Evolutionary conservation across 1,284 basidiomycete species (phyloP).

Genomic region (Pseudozyma hubeiensis): DNA sequence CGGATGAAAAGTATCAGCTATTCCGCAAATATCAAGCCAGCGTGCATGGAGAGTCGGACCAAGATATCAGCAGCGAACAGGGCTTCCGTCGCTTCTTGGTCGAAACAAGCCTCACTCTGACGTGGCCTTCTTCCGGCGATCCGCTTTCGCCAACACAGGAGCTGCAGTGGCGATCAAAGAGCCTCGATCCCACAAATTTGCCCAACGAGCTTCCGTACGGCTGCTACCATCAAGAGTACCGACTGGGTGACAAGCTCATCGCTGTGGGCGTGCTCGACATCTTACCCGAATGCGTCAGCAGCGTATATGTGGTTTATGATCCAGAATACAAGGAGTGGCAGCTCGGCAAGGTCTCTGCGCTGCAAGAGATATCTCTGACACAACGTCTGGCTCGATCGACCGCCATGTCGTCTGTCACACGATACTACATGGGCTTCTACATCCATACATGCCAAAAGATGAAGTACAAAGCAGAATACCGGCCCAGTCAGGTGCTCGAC

Average conservation of each 20-base stretch:
- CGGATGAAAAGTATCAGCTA: conserved; percentile 62
- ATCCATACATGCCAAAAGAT: conserved; percentile 82
- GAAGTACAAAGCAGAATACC: conserved; percentile 94
- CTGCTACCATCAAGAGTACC: conserved; percentile 65
- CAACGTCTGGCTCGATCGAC: conserved; percentile 42
- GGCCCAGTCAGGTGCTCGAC: conserved; percentile 87
- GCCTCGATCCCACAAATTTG: conserved; percentile 3
- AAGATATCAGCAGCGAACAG: conserved; percentile 46
- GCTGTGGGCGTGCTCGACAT: conserved; percentile 92
- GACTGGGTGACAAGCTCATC: conserved; percentile 79
- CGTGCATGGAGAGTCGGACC: conserved; percentile 55
- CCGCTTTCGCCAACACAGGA: conserved; percentile 16
- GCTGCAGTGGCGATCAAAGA: conserved; percentile 18
- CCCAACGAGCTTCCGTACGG: conserved; percentile 47
- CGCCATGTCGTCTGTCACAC: conserved; percentile 19
- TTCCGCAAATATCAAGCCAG: conserved; percentile 61
- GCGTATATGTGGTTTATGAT: conserved; percentile 96
- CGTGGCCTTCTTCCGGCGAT: conserved; percentile 27
- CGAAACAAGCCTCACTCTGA: conserved; percentile 29
- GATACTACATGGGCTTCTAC: conserved; percentile 59
- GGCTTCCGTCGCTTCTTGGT: conserved; percentile 62
- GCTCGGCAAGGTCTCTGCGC: conserved; percentile 77
- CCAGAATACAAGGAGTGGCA: conserved; percentile 80
- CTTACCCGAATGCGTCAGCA: conserved; percentile 87
- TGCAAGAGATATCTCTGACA: conserved; percentile 58